Conservation (phyloP, 2,329 filamentous ascomycete species). For the Dothistroma pini region DNA sequence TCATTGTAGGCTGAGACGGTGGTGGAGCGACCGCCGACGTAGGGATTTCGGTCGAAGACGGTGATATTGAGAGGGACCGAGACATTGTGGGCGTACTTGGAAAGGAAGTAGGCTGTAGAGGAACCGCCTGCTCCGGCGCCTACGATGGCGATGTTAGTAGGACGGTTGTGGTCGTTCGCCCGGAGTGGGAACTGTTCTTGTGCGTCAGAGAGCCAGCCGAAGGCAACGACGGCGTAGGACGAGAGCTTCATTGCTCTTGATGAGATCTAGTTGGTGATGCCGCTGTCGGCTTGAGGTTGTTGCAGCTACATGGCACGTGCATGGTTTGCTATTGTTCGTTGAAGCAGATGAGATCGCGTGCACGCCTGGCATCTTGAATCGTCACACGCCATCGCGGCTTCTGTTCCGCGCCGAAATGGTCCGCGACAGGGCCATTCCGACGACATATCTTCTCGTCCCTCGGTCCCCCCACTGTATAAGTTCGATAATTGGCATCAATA, state of each 20-base stretch:
- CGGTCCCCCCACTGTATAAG: too few relatives aligned
- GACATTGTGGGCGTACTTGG: constrained; percentile 61
- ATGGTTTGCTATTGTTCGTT: constrained; percentile 6
- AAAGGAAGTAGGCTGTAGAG: constrained; percentile 79
- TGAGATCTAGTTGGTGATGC: background rate
- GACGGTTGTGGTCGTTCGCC: constrained; percentile 4
- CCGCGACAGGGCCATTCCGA: background rate
- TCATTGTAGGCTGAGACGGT: constrained; percentile 76
- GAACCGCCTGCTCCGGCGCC: constrained; percentile 83
- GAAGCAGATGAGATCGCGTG: background rate
- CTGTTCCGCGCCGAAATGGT: background rate
- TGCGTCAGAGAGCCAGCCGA: constrained; percentile 3
- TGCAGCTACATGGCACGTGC: constrained; percentile 5
- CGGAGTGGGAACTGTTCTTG: constrained; percentile 16
- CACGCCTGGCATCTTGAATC: background rate
- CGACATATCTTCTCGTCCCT: background rate
- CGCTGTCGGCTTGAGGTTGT: constrained; percentile 4
- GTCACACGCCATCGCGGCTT: background rate
- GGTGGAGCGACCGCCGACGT: constrained; percentile 80
- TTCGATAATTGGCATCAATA: too few relatives aligned
- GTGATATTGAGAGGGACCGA: constrained; percentile 71
- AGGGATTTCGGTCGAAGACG: constrained; percentile 74
- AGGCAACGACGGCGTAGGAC: background rate
- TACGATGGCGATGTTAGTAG: constrained; percentile 24
- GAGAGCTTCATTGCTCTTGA: constrained; percentile 10